Conservation (phyloP, 2,329 filamentous ascomycete genomes). For the Colletotrichum musae region DNA sequence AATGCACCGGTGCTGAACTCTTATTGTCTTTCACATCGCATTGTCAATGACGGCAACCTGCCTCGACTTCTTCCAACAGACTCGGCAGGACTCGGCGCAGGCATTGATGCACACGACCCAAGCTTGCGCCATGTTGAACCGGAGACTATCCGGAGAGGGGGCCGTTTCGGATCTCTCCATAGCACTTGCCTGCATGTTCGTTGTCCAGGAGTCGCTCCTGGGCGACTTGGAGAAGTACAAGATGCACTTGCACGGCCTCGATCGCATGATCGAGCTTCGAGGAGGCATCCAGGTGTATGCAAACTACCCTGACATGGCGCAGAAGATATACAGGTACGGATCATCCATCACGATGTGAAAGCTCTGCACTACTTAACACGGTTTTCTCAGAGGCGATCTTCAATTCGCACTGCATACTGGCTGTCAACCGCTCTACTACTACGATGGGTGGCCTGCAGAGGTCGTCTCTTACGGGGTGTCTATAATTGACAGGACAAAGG, state of each 20-base stretch:
- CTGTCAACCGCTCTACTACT: neutral
- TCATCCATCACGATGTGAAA: too few species aligned
- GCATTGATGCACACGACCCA: neutral
- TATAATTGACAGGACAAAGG: too few species aligned
- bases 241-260: neutral
- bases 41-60: neutral
- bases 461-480: neutral
- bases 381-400: neutral
- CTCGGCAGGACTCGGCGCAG: neutral
- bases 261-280: neutral
- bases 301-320: neutral
- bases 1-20: neutral
- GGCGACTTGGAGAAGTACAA: neutral
- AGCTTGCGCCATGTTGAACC: neutral
- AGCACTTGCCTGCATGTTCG: neutral
- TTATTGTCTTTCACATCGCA: neutral
- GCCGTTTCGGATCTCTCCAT: neutral
- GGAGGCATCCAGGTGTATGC: neutral
- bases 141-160: neutral
- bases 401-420: neutral
- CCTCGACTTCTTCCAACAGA: conserved; percentile 5
- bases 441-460: neutral
- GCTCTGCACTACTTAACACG: too few species aligned
- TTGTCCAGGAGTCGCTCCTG: neutral
- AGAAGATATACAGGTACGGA: conserved; percentile 3